These are phyloP conservation scores for Entomortierella lignicola DNA, from an alignment of 192 early-diverging fungal genomes.

Conservation along the genomic window DNA sequence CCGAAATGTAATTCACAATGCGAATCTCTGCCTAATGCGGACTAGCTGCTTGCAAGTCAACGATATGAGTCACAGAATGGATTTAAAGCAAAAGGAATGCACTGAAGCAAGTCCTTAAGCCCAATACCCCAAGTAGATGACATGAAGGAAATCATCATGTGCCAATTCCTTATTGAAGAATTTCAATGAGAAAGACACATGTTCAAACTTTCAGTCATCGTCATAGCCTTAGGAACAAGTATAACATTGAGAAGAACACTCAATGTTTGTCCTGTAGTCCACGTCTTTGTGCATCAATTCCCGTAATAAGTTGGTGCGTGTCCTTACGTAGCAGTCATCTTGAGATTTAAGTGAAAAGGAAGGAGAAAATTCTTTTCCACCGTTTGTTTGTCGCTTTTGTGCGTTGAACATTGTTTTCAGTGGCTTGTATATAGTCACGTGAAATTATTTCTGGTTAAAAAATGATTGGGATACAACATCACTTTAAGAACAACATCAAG, in stretches of 20 bases:
- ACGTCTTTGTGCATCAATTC: constrained; percentile 20
- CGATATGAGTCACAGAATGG: constrained; percentile 50
- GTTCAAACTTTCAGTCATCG: constrained; percentile 7
- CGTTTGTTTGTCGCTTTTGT: constrained; percentile 34
- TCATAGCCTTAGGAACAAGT: constrained; percentile 40
- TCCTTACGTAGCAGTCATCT: constrained; percentile 59
- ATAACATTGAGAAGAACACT: constrained; percentile 8
- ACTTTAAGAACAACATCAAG: neutral
- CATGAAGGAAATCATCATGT: neutral
- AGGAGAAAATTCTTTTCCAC: constrained; percentile 47
- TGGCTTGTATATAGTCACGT: constrained; percentile 22
- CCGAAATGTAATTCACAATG: constrained; percentile 11
- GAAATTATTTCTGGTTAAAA: neutral
- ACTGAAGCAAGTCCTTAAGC: constrained; percentile 48
- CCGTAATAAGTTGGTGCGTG: constrained; percentile 1
- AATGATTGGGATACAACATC: neutral
- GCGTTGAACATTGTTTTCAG: neutral
- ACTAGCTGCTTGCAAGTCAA: neutral
- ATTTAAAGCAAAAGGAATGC: constrained; percentile 55
- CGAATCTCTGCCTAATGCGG: neutral
- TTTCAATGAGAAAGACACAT: neutral
- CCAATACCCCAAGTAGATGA: constrained; percentile 50
- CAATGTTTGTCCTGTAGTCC: constrained; percentile 35
- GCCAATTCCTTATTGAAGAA: neutral
- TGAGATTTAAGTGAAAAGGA: constrained; percentile 55